Evolutionary conservation across 805 yeast genomes (phyloP), one percentile per base, ranked within the genome.

Genomic region (Candida maris): DNA sequence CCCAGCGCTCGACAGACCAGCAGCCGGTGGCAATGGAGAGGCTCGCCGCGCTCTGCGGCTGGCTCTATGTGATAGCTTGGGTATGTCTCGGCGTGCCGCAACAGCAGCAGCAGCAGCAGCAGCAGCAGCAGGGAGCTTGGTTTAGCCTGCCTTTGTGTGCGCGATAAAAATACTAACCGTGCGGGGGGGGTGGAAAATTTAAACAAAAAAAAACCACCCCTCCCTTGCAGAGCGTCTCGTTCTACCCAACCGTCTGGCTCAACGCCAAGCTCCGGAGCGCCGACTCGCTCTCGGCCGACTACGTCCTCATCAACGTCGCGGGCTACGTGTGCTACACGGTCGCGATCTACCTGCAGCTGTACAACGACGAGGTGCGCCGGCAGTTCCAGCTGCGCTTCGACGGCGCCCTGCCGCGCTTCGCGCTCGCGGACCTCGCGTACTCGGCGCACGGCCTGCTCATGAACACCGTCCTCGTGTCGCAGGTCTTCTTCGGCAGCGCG

Each of bases 211-310:
- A 10, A 25, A 28, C 17, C 27, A 36, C 19, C 15, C 21, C 23
- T 6, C 5, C 25, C 10, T 3, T 23, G 6, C 22, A 66, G 74
- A 63, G 77, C 12, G 37, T 71, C 1, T 70, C 79, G 2, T 70
- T 69, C 53, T 75, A 75, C 42, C 77, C 79, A 4, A 70, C 75
- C 2, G 35, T 75, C 5, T 26, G 62, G 6, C 54, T 70, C 6
- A 72, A 72, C 41, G 62, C 61, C 45, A 53, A 45, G 19, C 52
- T 64, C 12, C 56, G 52, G 35, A 63, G 73, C 0, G 58, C 79
- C 0, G 73, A 71, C 34, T 77, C 78, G 0, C 49, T 75, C 2
- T 75, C 80, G 0, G 45, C 65, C 3, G 81, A 75, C 44, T 73
- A 66, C 39, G 52, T 71, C 3, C 53, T 65, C 17, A 41, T 75